Base-by-base conservation (phyloP, 2,329 filamentous ascomycete species). In the Diaporthe citriasiana region DNA sequence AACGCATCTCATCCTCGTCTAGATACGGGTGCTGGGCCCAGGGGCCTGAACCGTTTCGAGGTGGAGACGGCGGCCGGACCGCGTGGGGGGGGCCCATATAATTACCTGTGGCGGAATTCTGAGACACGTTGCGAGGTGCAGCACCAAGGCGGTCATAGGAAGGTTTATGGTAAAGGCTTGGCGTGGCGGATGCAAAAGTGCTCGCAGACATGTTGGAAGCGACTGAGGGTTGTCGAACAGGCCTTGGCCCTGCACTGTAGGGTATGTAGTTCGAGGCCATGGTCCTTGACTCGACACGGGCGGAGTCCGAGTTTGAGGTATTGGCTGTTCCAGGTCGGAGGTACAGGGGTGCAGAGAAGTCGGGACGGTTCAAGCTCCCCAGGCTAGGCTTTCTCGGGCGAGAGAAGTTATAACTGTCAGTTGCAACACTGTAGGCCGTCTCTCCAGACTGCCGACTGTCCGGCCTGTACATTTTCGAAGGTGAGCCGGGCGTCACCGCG, bases 351-450 rank as follows among this genome's bases (percentile, higher is more conserved):
- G 17, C 38, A 13, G 68, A 63, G 22, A 68, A 69, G 38, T 75
- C 72, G 57, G 72, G 68, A 50, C 53, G 51, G 71, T 70, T 66
- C 78, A 76, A n/a, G 79, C 77, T 65, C 72, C 84, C 85, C 74
- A 89, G 84, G 79, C 89, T 90, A 51, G 84, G 82, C 75, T 89
- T 89, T 73, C 89, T 84, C 55, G 89, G 89, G 51, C 89, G 85
- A n/a, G 89, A 91, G 79, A 91, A 91, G 80, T 91, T 91, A 78
- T 87, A 70, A 42, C 87, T 59, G 89, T 83, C 59, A 80, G 79
- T 76, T 30, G 42, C 55, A 25, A 83, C 81, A 70, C 79, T 80
- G 63, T 84, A 82, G 66, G 77, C 77, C 12, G 77, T 75, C 35
- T 78, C 76, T 42, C 74, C 78, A 40, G 76, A 71, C 60, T 77